Evolutionary conservation across 139 green algal genomes (phyloP), one percentile per base, ranked within the genome.

Genomic region (Coelastrella sp.): DNA sequence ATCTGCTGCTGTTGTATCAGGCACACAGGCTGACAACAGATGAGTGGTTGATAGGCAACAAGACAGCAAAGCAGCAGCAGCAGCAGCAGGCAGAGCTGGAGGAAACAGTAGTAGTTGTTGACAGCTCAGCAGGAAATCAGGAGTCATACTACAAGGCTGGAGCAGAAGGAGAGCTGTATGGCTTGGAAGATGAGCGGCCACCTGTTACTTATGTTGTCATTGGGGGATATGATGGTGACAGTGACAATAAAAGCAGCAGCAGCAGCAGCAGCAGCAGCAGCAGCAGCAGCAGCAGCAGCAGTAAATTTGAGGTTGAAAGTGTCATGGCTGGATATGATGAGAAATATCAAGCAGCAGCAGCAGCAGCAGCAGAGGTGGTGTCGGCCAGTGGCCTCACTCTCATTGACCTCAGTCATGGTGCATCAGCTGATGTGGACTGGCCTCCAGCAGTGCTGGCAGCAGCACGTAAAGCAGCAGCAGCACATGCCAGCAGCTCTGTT

Each of bases 1-100:
- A 87, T 15, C 82, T 87, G 35, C 27, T 63, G 10, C 22, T 87
- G 82, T 27, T 87, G 82, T 87, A 87, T 57, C 82, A 87, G 82
- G 82, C 82, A 66, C 82, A 87, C 59, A 68, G 25, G 0, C 65
- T 87, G 15, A 59, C 9, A n/a, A 86, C 81, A n/a, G 57, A 75
- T 20, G 81, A 86, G 10, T 86, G 81, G 81, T 22, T 74, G 24
- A 22, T 49, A 49, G 35, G 35, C 35, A 49, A 49, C 35, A 49
- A 59, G 24, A 12, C 24, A 58, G 81, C 22, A 24, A 9, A 65
- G 63, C 82, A 49, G 78, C 78, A 24, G 17, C 49, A 49, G 63
- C 82, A 87, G 82, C 82, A 87, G 65, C 82, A 75, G 60, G 24
- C 24, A 22, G 24, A 76, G 20, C 11, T 59, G 24, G 58, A 56